Evolutionary conservation across 2,329 filamentous ascomycete genomes (phyloP).

Genomic region (Pestalotiopsis sp.): DNA sequence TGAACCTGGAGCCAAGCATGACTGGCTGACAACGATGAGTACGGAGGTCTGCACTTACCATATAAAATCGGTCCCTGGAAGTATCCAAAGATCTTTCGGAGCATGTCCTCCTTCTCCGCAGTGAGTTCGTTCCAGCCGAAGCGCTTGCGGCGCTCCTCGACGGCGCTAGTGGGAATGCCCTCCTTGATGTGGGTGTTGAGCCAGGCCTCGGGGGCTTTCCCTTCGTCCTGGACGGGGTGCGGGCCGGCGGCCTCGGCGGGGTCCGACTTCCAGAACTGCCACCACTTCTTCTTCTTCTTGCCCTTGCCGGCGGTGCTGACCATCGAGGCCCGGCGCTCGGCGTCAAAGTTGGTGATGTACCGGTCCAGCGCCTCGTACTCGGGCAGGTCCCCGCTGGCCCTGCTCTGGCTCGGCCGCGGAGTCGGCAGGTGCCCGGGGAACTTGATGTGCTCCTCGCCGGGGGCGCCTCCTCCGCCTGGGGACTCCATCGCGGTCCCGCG

Average conservation of each 20-base stretch:
- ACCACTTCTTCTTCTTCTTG: slow-evolving; percentile 51
- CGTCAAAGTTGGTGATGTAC: slow-evolving; percentile 32
- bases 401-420: not conserved
- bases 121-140: slow-evolving; percentile 69
- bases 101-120: slow-evolving; percentile 70
- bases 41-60: slow-evolving; percentile 51
- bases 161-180: slow-evolving; percentile 55
- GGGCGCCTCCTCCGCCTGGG: no score
- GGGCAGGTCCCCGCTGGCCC: slow-evolving; percentile 20
- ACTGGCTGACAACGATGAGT: slow-evolving; percentile 23
- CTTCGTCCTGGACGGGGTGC: slow-evolving; percentile 26
- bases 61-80: slow-evolving; percentile 73
- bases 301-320: slow-evolving; percentile 14
- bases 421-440: slow-evolving; percentile 6
- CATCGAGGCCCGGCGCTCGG: slow-evolving; percentile 25
- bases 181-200: slow-evolving; percentile 64
- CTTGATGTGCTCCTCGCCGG: not conserved
- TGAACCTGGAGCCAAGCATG: not conserved
- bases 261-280: slow-evolving; percentile 53
- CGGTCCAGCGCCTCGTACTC: slow-evolving; percentile 34
- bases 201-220: slow-evolving; percentile 61
- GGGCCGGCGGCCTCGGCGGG: not conserved
- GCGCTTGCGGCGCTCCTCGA: slow-evolving; percentile 62
- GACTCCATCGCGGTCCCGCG: not conserved
- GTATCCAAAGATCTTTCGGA: slow-evolving; percentile 69